A percentile compares a stretch with the other conserved stretches of the same genome.
Conservation (phyloP, 306 rosid species). For the Casuarina glauca region DNA sequence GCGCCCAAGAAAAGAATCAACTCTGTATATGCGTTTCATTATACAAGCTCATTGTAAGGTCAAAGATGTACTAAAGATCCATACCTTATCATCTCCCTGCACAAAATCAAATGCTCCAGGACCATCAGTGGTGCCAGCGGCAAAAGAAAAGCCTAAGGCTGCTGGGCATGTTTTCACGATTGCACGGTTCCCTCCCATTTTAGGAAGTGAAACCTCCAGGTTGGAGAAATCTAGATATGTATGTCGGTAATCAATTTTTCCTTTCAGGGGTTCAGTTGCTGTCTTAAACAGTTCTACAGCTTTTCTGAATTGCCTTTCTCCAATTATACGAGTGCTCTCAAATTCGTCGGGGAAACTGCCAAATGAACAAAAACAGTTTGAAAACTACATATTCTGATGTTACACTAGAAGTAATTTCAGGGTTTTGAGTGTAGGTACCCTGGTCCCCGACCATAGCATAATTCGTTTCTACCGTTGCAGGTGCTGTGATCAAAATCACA, state of each 20-base stretch:
- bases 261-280: conserved; percentile 66
- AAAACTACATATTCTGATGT: neutral
- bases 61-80: conserved; percentile 6
- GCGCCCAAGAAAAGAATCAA: neutral
- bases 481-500: conserved; percentile 97
- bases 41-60: neutral
- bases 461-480: conserved; percentile 80
- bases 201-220: conserved; percentile 61
- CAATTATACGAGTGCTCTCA: conserved; percentile 91
- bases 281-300: conserved; percentile 69
- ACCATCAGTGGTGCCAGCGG: conserved; percentile 96
- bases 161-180: conserved; percentile 86
- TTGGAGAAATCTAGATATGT: conserved; percentile 75
- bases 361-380: neutral
- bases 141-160: conserved; percentile 93
- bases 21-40: neutral
- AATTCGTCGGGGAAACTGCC: conserved; percentile 91
- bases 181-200: conserved; percentile 47
- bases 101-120: conserved; percentile 92
- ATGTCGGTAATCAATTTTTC: conserved; percentile 76
- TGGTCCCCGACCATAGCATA: conserved; percentile 89
- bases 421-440: conserved; percentile 50
- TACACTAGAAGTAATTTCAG: neutral
- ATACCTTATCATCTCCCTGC: conserved; percentile 66
- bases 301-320: conserved; percentile 76